Base-by-base conservation (phyloP, 108 stramenopile genomes). In the Licmophora abbreviata region DNA sequence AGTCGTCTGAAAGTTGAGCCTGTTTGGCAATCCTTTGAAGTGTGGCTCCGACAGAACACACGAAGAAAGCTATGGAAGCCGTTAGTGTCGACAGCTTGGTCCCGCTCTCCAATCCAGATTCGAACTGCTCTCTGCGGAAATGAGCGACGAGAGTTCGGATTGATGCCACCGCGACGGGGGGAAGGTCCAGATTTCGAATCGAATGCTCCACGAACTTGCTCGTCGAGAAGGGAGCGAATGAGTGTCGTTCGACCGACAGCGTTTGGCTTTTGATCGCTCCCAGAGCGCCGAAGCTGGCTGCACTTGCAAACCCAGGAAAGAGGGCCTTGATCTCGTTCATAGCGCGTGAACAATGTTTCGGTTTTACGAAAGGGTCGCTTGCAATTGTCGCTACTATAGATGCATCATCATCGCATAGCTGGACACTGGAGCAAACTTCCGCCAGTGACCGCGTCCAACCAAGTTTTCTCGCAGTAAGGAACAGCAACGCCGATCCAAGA, bases 21-120 rank as follows among this genome's bases (percentile, higher is more conserved):
- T 81, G 79, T 41, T 60, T 33, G 0, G 79, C 79, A 35, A 81
- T 38, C 27, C 40, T 48, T 26, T 81, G 74, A 74, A 81, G 76
- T 6, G 49, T 58, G 10, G 61, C 40, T 32, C 79, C 79, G 9
- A 71, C 61, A 5, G 50, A 33, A 29, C 71, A 70, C 12, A 74
- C 64, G 48, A 81, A 58, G 34, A 61, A 66, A 11, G 73, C 51
- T 6, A 75, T 29, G 12, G 73, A 42, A 2, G 70, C 78, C 54
- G 68, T 67, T 1, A 73, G 11, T 2, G 61, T 67, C 20, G 71
- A 47, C 24, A 69, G 15, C 27, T 79, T 72, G 27, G 63, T 65
- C 6, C 44, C 54, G 18, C 54, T 54, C 32, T 49, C 8, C 15
- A 24, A 10, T 48, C 60, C 20, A 15, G 3, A 15, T 30, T 64